Conservation (phyloP, 257 asterid genomes). For the Gentiana straminea region DNA sequence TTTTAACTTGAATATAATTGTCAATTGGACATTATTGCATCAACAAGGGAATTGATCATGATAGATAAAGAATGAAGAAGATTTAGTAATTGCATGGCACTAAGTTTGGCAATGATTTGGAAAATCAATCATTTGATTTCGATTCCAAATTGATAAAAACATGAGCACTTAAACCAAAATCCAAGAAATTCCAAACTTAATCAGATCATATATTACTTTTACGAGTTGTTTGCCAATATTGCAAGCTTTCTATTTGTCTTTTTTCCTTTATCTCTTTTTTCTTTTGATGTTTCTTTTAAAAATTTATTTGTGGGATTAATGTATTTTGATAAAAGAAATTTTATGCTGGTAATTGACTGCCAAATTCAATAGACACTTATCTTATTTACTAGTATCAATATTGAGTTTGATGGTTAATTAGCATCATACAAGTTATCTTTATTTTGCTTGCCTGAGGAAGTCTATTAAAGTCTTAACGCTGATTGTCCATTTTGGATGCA, state of each 20-base stretch:
- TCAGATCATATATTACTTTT: constrained; percentile 47
- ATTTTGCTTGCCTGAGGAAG: too few relatives aligned
- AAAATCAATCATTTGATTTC: constrained; percentile 58
- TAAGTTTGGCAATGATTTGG: constrained; percentile 30
- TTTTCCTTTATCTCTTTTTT: constrained; percentile 7
- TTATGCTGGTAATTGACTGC: too few relatives aligned
- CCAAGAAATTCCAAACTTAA: constrained; percentile 49
- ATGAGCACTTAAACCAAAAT: constrained; percentile 23
- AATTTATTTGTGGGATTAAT: background rate
- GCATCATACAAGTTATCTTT: too few relatives aligned
- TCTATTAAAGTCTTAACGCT: too few relatives aligned
- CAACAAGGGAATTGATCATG: constrained; percentile 12
- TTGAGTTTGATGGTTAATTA: too few relatives aligned
- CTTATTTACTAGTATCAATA: too few relatives aligned
- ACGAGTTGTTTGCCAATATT: constrained; percentile 65
- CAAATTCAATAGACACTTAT: too few relatives aligned
- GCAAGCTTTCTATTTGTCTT: constrained; percentile 21
- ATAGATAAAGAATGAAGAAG: constrained; percentile 11
- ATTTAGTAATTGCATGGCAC: constrained; percentile 23
- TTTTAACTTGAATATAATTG: too few relatives aligned
- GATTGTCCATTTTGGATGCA: too few relatives aligned
- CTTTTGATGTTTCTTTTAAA: constrained; percentile 6
- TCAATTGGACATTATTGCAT: too few relatives aligned
- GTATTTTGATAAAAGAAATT: too few relatives aligned
- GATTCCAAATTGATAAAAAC: constrained; percentile 36